Conservation (phyloP, 2,329 filamentous ascomycete species). For the Pleurostoma richardsiae region DNA sequence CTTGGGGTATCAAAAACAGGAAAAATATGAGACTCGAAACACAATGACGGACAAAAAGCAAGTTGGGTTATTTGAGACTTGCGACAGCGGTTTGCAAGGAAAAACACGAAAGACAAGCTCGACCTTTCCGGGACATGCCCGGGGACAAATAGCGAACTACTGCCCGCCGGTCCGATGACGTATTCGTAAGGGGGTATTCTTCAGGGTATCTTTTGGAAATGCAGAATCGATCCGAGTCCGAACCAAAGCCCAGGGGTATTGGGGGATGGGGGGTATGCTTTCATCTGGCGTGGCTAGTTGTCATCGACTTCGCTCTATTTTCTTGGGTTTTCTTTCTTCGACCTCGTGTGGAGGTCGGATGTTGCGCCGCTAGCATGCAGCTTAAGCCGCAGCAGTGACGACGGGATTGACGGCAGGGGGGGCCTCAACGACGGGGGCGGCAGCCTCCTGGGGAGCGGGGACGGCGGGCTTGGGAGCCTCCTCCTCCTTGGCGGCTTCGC, state of each 20-base stretch:
- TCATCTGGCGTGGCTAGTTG: conserved; percentile 10
- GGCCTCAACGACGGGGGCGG: conserved; percentile 26
- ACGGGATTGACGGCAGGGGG: conserved; percentile 35
- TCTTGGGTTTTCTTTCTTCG: conserved; percentile 11
- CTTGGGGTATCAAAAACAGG: conserved; percentile 29
- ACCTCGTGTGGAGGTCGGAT: no score
- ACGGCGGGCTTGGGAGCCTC: conserved; percentile 13
- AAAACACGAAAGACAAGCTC: conserved; percentile 12
- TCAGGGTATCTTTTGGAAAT: conserved; percentile 52
- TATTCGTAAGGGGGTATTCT: conserved; percentile 15
- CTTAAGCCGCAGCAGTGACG: conserved; percentile 49
- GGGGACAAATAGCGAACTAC: conserved; percentile 31
- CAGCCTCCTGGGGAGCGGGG: conserved; percentile 11
- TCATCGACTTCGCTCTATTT: conserved; percentile 20
- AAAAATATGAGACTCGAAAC: conserved; percentile 17
- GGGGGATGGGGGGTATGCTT: conserved; percentile 12
- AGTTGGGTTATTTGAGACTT: conserved; percentile 9
- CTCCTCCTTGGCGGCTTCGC: conserved; percentile 22
- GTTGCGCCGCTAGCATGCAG: no score
- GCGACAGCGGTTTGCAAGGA: no score
- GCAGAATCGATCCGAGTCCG: conserved; percentile 41
- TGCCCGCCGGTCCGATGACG: no score
- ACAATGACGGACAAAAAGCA: conserved; percentile 18
- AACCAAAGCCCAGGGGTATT: conserved; percentile 10
- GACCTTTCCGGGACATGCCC: conserved; percentile 9